These are phyloP conservation scores for Candida silvicultrix DNA, from an alignment of 805 yeast genomes.

Conservation along the genomic window DNA sequence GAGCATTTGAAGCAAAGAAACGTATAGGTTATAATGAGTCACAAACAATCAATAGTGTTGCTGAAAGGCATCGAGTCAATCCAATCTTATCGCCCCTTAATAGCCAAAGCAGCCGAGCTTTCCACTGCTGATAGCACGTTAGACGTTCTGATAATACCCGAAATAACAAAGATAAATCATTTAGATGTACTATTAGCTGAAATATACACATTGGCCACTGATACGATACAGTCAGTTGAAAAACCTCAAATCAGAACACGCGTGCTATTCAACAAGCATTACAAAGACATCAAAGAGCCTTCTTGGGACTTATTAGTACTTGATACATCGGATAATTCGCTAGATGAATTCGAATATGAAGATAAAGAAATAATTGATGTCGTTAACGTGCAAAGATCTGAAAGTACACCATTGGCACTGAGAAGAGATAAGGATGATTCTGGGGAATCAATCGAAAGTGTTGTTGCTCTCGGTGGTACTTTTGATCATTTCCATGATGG, in stretches of 20 bases:
- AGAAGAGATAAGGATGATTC: constrained; percentile 13
- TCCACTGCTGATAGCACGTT: constrained; percentile 8
- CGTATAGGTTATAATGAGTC: neutral
- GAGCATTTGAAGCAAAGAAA: too few relatives aligned
- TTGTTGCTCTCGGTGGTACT: constrained; percentile 85
- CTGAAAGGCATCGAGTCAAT: constrained; percentile 11
- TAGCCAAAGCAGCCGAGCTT: constrained; percentile 12
- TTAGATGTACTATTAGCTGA: constrained; percentile 19
- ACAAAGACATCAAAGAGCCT: constrained; percentile 10
- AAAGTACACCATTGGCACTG: neutral
- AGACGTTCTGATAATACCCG: constrained; percentile 13
- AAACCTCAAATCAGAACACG: constrained; percentile 8
- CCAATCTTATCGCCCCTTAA: constrained; percentile 14
- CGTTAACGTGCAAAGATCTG: constrained; percentile 6
- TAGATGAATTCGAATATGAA: constrained; percentile 5
- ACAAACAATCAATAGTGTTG: constrained; percentile 14
- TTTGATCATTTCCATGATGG: constrained; percentile 97
- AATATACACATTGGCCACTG: constrained; percentile 14
- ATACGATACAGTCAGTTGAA: constrained; percentile 2
- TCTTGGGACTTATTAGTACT: constrained; percentile 14
- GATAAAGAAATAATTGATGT: constrained; percentile 5
- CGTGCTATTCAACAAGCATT: constrained; percentile 21
- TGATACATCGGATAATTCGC: constrained; percentile 11
- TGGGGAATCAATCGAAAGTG: constrained; percentile 23
- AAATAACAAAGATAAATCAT: constrained; percentile 12